phyloP scores from a whole-genome alignment of 176 grass and related monocot species.

The Leersia perrieri region DNA sequence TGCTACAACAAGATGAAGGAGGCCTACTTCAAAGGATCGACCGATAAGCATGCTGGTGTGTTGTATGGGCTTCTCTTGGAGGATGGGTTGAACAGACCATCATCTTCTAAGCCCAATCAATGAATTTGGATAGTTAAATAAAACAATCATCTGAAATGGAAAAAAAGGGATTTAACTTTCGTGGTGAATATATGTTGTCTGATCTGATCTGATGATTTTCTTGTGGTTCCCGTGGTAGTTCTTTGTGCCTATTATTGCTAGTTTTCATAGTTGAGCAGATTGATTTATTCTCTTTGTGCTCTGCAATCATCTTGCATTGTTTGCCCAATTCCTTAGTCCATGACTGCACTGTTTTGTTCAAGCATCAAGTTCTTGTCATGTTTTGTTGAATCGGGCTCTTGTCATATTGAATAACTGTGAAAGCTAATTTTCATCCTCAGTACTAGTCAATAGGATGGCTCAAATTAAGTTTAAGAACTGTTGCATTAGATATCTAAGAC shows the following conservation, averaged over 20 bases:
- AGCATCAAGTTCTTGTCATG: background rate
- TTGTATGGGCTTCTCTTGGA: constrained; percentile 66
- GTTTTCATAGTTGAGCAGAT: background rate
- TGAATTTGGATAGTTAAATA: constrained; percentile 53
- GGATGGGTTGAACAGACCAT: constrained; percentile 38
- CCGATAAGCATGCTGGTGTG: constrained; percentile 59
- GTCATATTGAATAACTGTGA: background rate
- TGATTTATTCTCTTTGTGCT: background rate
- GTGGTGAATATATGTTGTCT: constrained; percentile 40
- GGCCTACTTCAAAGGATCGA: constrained; percentile 31
- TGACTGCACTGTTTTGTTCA: constrained; percentile 4
- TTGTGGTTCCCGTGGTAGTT: constrained; percentile 19
- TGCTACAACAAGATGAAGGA: constrained; percentile 57
- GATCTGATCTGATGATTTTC: constrained; percentile 26
- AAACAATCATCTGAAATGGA: constrained; percentile 51
- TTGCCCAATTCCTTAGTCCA: background rate
- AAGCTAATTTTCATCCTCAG: background rate
- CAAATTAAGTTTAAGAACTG: background rate
- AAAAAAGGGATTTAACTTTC: constrained; percentile 7
- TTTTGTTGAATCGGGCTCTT: background rate
- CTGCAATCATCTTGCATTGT: background rate
- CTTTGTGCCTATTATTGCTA: constrained; percentile 16
- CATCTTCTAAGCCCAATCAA: constrained; percentile 27
- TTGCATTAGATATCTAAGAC: background rate
- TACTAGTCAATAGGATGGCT: background rate